Percentiles rank a stretch among this genome's conserved stretches.
phyloP scores from a whole-genome alignment of 2,329 filamentous ascomycete species.

The Epichloe sp. region DNA sequence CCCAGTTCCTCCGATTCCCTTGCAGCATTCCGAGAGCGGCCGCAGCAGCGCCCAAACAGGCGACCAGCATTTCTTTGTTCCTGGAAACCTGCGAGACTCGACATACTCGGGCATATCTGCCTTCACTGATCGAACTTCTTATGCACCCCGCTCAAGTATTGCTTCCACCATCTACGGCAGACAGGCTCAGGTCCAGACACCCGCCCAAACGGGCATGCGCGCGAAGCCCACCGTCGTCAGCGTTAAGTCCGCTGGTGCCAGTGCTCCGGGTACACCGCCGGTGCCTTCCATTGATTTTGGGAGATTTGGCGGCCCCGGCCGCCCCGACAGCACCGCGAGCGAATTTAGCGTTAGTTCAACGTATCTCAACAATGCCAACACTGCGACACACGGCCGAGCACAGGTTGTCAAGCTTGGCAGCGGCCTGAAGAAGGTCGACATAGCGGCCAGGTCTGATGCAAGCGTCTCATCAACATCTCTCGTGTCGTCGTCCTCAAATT shows the following conservation, averaged over 20 bases:
- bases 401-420: constrained; percentile 47
- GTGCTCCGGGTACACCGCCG: constrained; percentile 48
- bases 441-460: constrained; percentile 25
- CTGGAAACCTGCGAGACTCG: constrained; percentile 78
- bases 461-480: constrained; percentile 13
- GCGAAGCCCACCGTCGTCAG: constrained; percentile 88
- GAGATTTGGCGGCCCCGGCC: constrained; percentile 33
- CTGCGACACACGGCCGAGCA: constrained; percentile 42
- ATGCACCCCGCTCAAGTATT: constrained; percentile 57
- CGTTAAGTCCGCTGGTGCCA: constrained; percentile 57
- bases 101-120: constrained; percentile 70
- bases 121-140: constrained; percentile 48
- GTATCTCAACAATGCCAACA: constrained; percentile 53
- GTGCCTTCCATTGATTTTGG: constrained; percentile 59
- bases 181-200: constrained; percentile 69
- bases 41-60: constrained; percentile 39
- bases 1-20: constrained; percentile 87
- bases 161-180: constrained; percentile 91
- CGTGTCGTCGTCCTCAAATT: constrained; percentile 6
- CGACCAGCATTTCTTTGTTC: constrained; percentile 88
- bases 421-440: constrained; percentile 32
- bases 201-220: constrained; percentile 75
- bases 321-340: constrained; percentile 41
- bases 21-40: constrained; percentile 36
- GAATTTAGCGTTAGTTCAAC: constrained; percentile 56